Evolutionary conservation across 306 rosid genomes (phyloP), one percentile per base, ranked within the genome.

Genomic region (Malus sylvestris): DNA sequence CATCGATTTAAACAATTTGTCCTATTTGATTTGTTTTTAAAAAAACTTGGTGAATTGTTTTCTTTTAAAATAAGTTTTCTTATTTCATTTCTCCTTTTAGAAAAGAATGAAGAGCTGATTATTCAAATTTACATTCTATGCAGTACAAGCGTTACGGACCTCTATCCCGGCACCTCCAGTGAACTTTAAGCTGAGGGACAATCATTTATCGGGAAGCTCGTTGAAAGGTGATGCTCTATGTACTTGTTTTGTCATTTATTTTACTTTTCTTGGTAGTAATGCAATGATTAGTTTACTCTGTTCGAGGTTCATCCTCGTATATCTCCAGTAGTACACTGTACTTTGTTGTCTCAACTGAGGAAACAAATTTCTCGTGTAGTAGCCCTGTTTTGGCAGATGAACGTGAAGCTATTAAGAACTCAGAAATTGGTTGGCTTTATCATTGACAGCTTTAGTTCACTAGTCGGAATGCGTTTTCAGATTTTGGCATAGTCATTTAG

Each of bases 131-230:
- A 76, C 77, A 63, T 71, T 67, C 79, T 77, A 71, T 82, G 67
- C 98, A 91, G 99, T 85, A 78, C 90, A 88, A 87, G 89, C 93
- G 68, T 69, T 92, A 81, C 87, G 86, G 85, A 96, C 94, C 89
- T 89, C 99, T 75, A 92, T 96, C 78, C 99, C 99, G 22, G 92
- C 97, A 62, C 97, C 96, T 79, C 99, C 98, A 1, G 85, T 90
- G 78, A 91, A 93, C 87, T 96, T 96, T 80, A 93, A 72, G 81
- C 86, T 87, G 73, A 91, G 96, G 84, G 99, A 96, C 76, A 98
- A 92, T 81, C 93, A 91, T 79, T 72, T 92, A 82, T 91, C 99
- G 4, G 99, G 96, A 87, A 96, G 98, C 85, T 91, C 99, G 10
- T 83, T 96, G 77, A 96, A 91, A 93, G 99, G 99, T 93, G 72